Conservation (phyloP, 768 basidiomycete genomes). For the Amanita polypyramis region DNA sequence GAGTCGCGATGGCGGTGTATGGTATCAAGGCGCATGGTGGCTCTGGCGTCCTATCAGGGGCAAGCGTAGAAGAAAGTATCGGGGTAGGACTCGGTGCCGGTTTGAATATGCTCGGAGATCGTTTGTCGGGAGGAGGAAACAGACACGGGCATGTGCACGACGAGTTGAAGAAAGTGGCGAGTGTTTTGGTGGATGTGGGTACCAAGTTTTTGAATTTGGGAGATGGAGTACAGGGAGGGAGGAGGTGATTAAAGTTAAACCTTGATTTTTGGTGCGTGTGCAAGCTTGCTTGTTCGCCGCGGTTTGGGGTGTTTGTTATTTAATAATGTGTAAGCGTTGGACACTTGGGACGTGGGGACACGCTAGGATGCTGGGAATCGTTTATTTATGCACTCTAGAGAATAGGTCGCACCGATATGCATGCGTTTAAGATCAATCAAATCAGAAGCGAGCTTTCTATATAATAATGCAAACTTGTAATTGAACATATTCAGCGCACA, state of each 20-base stretch:
- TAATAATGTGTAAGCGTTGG: too few species aligned
- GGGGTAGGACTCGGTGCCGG: constrained; percentile 8
- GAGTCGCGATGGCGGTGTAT: constrained; percentile 59
- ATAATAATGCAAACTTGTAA: too few species aligned
- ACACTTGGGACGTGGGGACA: too few species aligned
- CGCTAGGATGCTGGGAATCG: too few species aligned
- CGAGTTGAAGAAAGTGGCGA: constrained; percentile 19
- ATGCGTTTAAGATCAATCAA: too few species aligned
- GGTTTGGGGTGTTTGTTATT: too few species aligned
- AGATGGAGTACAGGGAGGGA: constrained; percentile 13
- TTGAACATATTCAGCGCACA: not conserved
- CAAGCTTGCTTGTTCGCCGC: too few species aligned
- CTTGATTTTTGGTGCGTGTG: not conserved
- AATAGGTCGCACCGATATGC: too few species aligned
- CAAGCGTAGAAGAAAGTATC: constrained; percentile 1
- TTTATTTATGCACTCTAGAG: too few species aligned
- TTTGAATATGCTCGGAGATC: constrained; percentile 8
- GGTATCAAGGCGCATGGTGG: constrained; percentile 24
- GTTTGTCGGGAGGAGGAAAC: constrained; percentile 15
- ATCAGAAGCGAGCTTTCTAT: not conserved
- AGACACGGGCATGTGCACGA: constrained; percentile 17
- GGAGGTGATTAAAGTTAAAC: too few species aligned
- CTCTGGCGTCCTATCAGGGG: not conserved
- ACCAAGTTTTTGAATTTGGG: constrained; percentile 9
- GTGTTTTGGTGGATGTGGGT: constrained; percentile 11